Conservation (phyloP, 768 basidiomycete genomes). For the Macrolepiota albuminosa region DNA sequence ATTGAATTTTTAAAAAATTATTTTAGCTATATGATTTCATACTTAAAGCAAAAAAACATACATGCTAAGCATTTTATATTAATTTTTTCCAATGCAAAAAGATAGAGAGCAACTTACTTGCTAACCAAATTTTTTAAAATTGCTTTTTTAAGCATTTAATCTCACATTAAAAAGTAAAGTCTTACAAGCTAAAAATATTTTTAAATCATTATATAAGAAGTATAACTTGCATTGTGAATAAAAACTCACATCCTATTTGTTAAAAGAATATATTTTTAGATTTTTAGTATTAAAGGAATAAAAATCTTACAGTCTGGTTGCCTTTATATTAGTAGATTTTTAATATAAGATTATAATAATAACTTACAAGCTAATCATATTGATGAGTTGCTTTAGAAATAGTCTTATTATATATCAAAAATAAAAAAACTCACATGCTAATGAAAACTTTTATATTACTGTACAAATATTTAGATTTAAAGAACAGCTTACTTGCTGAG, state of each 20-base stretch:
- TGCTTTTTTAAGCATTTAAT: background rate
- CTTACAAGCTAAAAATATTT: background rate
- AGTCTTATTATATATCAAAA: background rate
- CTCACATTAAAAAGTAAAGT: background rate
- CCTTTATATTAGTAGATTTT: too few relatives aligned
- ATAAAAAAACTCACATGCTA: background rate
- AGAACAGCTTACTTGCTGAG: background rate
- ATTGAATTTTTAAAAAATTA: background rate
- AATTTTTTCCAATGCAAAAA: background rate
- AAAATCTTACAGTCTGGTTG: background rate
- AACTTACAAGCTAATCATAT: background rate
- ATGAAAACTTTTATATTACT: background rate
- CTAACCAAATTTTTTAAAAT: background rate
- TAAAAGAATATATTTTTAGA: background rate
- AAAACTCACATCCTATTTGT: background rate
- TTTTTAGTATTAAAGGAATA: background rate
- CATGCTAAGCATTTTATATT: background rate
- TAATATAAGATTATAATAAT: background rate
- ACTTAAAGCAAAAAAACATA: background rate
- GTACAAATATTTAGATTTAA: background rate
- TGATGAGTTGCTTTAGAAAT: background rate
- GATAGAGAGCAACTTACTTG: background rate
- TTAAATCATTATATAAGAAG: background rate
- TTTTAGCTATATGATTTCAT: background rate
- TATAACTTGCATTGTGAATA: background rate